Conservation (phyloP, 78 protist species). For the Isochrysis galbana region DNA sequence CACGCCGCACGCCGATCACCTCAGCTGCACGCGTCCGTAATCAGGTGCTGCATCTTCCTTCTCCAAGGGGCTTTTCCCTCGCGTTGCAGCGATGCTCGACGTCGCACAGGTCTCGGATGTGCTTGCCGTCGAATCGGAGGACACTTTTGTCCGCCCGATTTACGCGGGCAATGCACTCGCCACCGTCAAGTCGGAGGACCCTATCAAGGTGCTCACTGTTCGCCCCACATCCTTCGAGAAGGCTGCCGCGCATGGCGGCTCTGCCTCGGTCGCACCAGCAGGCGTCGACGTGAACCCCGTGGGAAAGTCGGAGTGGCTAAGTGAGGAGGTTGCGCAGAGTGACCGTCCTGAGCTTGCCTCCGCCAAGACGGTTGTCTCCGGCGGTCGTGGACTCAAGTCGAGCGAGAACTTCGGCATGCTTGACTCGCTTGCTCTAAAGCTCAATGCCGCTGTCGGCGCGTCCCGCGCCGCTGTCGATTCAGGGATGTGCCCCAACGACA, state of each 20-base stretch:
- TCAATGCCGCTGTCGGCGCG: slow-evolving; percentile 90
- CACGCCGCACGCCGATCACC: no score
- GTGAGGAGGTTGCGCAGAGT: slow-evolving; percentile 62
- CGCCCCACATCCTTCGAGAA: slow-evolving; percentile 92
- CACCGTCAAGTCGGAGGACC: slow-evolving; percentile 83
- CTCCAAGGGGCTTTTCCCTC: slow-evolving; percentile 86
- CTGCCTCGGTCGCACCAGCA: not conserved
- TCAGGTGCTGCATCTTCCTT: slow-evolving; percentile 73
- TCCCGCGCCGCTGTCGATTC: slow-evolving; percentile 98
- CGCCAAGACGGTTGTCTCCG: slow-evolving; percentile 70
- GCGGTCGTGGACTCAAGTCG: slow-evolving; percentile 92
- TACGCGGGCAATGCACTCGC: slow-evolving; percentile 97
- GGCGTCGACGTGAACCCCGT: not conserved
- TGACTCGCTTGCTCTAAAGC: slow-evolving; percentile 84
- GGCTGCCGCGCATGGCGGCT: slow-evolving; percentile 44
- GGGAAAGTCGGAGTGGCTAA: slow-evolving; percentile 47
- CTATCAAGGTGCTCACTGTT: slow-evolving; percentile 71
- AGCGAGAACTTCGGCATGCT: slow-evolving; percentile 91
- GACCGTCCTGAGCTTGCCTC: slow-evolving; percentile 92
- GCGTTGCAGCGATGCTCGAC: slow-evolving; percentile 86
- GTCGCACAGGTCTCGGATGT: slow-evolving; percentile 76
- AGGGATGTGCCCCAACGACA: slow-evolving; percentile 79
- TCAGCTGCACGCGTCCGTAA: no score
- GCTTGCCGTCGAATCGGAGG: slow-evolving; percentile 58
- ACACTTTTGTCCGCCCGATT: slow-evolving; percentile 91